phyloP scores from a whole-genome alignment of 306 rosid genomes.

The Arachis stenosperma region DNA sequence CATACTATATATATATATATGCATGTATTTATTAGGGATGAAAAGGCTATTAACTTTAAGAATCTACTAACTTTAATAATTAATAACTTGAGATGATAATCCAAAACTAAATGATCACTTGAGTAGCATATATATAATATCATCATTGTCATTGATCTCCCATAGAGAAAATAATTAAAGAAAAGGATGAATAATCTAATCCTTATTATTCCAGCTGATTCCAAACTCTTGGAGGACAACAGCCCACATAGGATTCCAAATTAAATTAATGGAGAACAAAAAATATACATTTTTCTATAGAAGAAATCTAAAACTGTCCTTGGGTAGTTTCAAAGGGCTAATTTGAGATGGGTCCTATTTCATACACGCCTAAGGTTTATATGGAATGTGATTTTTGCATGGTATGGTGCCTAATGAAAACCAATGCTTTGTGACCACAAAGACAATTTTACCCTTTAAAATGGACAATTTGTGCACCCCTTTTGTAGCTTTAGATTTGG shows the following conservation, averaged over 20 bases:
- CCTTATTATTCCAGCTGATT: constrained; percentile 41
- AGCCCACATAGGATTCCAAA: constrained; percentile 68
- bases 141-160: constrained; percentile 36
- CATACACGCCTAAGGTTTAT: constrained; percentile 42
- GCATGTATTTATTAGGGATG: not conserved
- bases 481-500: constrained; percentile 65
- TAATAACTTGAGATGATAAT: constrained; percentile 13
- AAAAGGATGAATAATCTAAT: constrained; percentile 45
- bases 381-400: constrained; percentile 47
- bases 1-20: no score
- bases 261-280: not conserved
- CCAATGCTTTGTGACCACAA: constrained; percentile 30
- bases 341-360: constrained; percentile 54
- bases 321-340: constrained; percentile 26
- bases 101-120: constrained; percentile 13
- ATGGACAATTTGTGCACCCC: constrained; percentile 44
- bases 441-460: constrained; percentile 48
- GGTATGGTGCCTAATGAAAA: constrained; percentile 44
- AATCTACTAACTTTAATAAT: not conserved
- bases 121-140: constrained; percentile 45
- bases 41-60: not conserved
- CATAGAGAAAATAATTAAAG: constrained; percentile 36
- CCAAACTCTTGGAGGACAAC: constrained; percentile 47
- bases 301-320: constrained; percentile 18
- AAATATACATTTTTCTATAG: constrained; percentile 11